Evolutionary conservation across 495 filamentous ascomycete species (phyloP).

Genomic region (Neurospora tetrasperma): DNA sequence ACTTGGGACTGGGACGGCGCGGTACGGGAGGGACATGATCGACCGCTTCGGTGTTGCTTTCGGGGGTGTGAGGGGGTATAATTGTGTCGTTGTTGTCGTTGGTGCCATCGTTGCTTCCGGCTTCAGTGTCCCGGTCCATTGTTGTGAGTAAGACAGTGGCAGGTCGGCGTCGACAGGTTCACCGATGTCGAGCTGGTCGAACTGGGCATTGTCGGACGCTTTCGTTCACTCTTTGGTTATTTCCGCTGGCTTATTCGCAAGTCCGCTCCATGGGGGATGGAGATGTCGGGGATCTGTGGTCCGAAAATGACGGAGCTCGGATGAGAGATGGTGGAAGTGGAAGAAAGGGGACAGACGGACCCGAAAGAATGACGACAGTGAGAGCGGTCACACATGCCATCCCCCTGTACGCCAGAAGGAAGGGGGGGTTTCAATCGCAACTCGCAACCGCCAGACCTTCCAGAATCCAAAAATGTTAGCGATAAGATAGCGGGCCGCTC

Average conservation of each 20-base stretch:
- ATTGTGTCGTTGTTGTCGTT: background rate
- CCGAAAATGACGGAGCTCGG: background rate
- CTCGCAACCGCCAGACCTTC: background rate
- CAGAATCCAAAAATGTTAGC: background rate
- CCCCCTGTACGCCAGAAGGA: background rate
- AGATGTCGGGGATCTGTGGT: background rate
- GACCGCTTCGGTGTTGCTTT: slow-evolving; percentile 2
- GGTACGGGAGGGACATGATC: slow-evolving; percentile 46
- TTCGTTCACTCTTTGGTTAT: background rate
- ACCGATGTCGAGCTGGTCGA: background rate
- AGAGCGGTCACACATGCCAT: background rate
- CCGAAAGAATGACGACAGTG: background rate
- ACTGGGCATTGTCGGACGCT: background rate
- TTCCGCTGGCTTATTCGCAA: background rate
- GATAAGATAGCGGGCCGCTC: background rate
- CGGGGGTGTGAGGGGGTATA: background rate
- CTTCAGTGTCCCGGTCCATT: slow-evolving; percentile 19
- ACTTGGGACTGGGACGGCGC: slow-evolving; percentile 42
- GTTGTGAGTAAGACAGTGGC: slow-evolving; percentile 2
- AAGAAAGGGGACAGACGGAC: background rate
- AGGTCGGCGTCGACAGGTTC: background rate
- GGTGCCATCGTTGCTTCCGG: slow-evolving; percentile 1
- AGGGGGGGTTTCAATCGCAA: background rate
- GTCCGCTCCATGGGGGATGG: background rate
- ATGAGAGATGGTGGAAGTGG: background rate